Base-by-base conservation (phyloP, 352 stramenopile species). In the Globisporangium paroecandrum region DNA sequence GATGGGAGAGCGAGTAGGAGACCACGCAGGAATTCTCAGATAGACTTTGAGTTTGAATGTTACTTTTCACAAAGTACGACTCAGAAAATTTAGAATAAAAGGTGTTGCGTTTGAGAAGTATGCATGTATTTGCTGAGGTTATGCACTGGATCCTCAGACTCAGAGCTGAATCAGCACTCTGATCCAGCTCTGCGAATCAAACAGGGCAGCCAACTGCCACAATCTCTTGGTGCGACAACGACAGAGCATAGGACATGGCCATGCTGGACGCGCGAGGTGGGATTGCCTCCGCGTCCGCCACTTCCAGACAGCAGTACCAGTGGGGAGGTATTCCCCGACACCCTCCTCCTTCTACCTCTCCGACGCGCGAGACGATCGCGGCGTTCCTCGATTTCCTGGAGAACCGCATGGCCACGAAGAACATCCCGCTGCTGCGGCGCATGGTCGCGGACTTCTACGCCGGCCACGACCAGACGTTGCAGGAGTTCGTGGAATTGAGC, bases 301-400 rank as follows among this genome's bases (percentile, higher is more conserved):
- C 53, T 15, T 1, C 53, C 13, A 58, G 53, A 24, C 29, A 41
- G 27, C 29, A 59, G 27, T 18, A 43, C 15, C 54, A 59, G 27
- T 41, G 25, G 54, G 1, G 15, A 4, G 54, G 54, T 18, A 20
- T 46, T 6, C 2, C 27, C 3, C 18, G n/a, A 4, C 4, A 4
- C 0, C 29, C 29, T 56, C 22, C 8, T 25, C 51, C 1, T 51
- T 8, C 51, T 1, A 1, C n/a, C 4, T 8, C 24, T 24, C 32
- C 56, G 1, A 24, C n/a, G 32, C 32, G 32, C 4, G 56, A 62
- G 20, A 24, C 20, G n/a, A 32, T 64, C n/a, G 46, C 24, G 43
- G 2, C 12, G 20, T 79, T 82, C 64, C 77, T 69, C 68, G 71
- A 74, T 25, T 82, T 73, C 60, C 65, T 82, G 18, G 73, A 79